Evolutionary conservation across 306 rosid species (phyloP), one percentile per base, ranked within the genome.

Genomic region (Trifolium repens): DNA sequence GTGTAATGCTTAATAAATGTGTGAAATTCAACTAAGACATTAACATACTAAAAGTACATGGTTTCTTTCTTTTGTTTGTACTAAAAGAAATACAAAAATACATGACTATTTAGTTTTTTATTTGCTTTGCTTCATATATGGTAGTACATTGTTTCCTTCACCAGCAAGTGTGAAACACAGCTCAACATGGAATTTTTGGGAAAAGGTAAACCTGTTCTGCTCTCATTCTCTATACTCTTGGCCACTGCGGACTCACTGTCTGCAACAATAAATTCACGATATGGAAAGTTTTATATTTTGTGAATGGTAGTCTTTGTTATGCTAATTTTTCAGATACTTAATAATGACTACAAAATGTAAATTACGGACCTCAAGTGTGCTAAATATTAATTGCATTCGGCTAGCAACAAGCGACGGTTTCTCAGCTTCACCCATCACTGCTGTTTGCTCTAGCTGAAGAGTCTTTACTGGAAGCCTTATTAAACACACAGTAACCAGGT

Each of bases 191-290:
- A 59, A 39, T 39, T 46, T 43, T 57, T 32, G 72, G 7, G 63
- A 35, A 78, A 77, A 30, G 58, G 39, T 32, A 40, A 35, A 32
- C 13, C 42, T 26, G 40, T 59, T 71, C 32, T 26, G 42, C 64
- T 71, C 32, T 24, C 27, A 15, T 17, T 43, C 26, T 40, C 79
- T 90, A 91, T 26, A 85, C 96, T 86, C 67, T 81, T 10, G 99
- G 97, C 96, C 97, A 94, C 70, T 94, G 96, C 54, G 97, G 99
- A 86, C 96, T 94, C 81, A 90, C 97, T 9, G 88, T 96, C 99
- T 94, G 93, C 88, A 84, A 27, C 52, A 75, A 57, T 59, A 72
- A 71, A 71, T 50, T 32, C 22, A 61, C 2, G 3, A 12, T 59
- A 37, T 37, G 40, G 40, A 37, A 37, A 37, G 7, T 59, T n/a